Conservation (phyloP, 345 rosid species). For the Jatropha curcas region DNA sequence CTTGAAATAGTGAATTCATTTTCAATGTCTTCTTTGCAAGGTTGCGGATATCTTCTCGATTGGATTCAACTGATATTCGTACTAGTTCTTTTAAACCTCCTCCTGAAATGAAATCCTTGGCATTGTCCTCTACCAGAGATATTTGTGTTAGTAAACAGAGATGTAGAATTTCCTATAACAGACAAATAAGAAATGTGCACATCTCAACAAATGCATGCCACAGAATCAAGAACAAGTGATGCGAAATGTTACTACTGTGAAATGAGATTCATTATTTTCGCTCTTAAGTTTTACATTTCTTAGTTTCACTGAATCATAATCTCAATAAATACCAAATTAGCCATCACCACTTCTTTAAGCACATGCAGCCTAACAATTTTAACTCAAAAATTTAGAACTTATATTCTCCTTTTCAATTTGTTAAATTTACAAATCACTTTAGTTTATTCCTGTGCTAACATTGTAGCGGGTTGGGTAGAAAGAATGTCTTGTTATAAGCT, state of each 20-base stretch:
- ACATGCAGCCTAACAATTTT: too few species aligned
- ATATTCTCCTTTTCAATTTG: too few species aligned
- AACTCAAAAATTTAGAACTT: too few species aligned
- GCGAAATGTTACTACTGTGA: not conserved
- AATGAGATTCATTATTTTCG: not conserved
- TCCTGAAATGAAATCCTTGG: conserved; percentile 51
- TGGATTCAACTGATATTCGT: conserved; percentile 71
- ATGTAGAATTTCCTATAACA: not conserved
- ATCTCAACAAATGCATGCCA: too few species aligned
- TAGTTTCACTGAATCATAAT: not conserved
- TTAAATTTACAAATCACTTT: too few species aligned
- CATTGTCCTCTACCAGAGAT: conserved; percentile 63
- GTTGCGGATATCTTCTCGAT: conserved; percentile 81
- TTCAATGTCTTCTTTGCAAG: conserved; percentile 82
- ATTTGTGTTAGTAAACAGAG: not conserved
- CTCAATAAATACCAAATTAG: not conserved
- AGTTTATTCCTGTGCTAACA: too few species aligned
- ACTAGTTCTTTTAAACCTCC: conserved; percentile 64
- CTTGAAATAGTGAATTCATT: conserved; percentile 44
- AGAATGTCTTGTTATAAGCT: too few species aligned
- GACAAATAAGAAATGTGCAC: not conserved
- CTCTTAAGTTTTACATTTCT: not conserved
- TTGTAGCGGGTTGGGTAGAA: too few species aligned
- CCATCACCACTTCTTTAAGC: not conserved
- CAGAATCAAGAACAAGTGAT: not conserved